Evolutionary conservation across 805 yeast genomes (phyloP), one percentile per base, ranked within the genome.

Genomic region (Myxozyma lipomycoides): DNA sequence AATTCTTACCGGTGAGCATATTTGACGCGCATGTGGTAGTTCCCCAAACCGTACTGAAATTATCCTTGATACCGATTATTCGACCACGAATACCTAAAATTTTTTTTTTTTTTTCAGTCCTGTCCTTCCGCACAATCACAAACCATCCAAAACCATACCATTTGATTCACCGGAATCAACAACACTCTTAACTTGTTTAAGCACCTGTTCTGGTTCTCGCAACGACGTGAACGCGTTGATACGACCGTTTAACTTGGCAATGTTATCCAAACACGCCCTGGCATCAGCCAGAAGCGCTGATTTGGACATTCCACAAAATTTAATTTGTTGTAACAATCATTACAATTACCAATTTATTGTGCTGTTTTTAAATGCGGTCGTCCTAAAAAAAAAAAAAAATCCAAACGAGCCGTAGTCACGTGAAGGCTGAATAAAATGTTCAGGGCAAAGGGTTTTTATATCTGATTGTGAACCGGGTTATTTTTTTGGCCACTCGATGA

Each of bases 1-100:
- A 15, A 6, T 42, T 15, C 45, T 1, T 22, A 61, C 62, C 62
- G 12, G 63, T 51, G 6, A 93, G 73, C 34, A 84, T 78, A 36
- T 69, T 65, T 0, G 98, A 90, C 0, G 84, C 84, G 61, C 96
- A 86, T 0, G 96, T 85, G 0, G 97, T 86, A 1, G 84, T 78
- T 38, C 76, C 75, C 10, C 74, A 75, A 5, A 64, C 68, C 0
- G 96, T 83, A 38, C 80, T 78, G 44, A 90, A 82, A 64, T 88
- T 89, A 68, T 91, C 98, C 62, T 93, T 95, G 22, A 84, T 69
- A 0, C 83, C 84, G 9, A 72, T 67, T 0, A 69, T 62, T 1
- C 65, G 60, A 5, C 71, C 70, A 1, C 61, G 45, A 24, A 76
- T 35, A 48, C 18, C 24, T 7, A n/a, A 40, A 28, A 4, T 3